Percentiles rank a stretch among this genome's conserved stretches.
Evolutionary conservation across 805 yeast species (phyloP).

Genomic region (Ogataea siamensis): DNA sequence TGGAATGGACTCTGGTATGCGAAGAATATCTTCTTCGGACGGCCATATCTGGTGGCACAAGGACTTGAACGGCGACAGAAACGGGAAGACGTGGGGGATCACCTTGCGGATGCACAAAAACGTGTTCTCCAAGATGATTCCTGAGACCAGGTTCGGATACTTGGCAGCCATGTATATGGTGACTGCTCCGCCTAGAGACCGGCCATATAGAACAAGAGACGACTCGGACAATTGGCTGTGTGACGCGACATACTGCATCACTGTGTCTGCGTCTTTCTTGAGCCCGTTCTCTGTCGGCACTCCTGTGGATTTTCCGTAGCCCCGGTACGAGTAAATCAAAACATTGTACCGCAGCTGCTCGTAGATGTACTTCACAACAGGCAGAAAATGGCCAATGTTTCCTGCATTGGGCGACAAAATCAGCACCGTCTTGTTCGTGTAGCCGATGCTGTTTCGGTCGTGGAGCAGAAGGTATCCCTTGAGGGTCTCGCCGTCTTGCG

Average conservation of each 20-base stretch:
- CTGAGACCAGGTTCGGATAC: slow-evolving; percentile 51
- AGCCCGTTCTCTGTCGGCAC: slow-evolving; percentile 72
- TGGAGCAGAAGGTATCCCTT: slow-evolving; percentile 64
- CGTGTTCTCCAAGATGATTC: slow-evolving; percentile 81
- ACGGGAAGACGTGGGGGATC: slow-evolving; percentile 72
- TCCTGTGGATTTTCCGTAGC: slow-evolving; percentile 85
- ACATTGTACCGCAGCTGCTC: slow-evolving; percentile 67
- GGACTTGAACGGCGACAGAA: slow-evolving; percentile 50
- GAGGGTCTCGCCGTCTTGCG: slow-evolving; percentile 67
- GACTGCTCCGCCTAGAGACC: slow-evolving; percentile 95
- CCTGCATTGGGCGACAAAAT: slow-evolving; percentile 93
- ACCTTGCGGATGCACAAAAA: slow-evolving; percentile 72
- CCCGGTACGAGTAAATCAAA: slow-evolving; percentile 83
- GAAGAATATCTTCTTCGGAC: slow-evolving; percentile 57
- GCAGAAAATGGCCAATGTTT: slow-evolving; percentile 87
- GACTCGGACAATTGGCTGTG: slow-evolving; percentile 54
- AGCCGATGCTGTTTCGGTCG: slow-evolving; percentile 36
- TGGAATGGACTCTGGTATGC: slow-evolving; percentile 55
- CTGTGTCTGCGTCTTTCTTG: slow-evolving; percentile 76
- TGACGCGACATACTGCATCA: slow-evolving; percentile 53
- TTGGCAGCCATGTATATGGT: slow-evolving; percentile 76
- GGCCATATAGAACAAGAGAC: slow-evolving; percentile 70
- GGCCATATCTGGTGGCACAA: slow-evolving; percentile 84
- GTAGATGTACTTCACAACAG: slow-evolving; percentile 71
- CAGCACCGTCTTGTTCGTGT: slow-evolving; percentile 65